Percentiles rank a stretch among this genome's conserved stretches.
These are phyloP conservation scores for Periglandula ipomoeae DNA, from an alignment of 2,329 filamentous ascomycete genomes.

Conservation along the genomic window DNA sequence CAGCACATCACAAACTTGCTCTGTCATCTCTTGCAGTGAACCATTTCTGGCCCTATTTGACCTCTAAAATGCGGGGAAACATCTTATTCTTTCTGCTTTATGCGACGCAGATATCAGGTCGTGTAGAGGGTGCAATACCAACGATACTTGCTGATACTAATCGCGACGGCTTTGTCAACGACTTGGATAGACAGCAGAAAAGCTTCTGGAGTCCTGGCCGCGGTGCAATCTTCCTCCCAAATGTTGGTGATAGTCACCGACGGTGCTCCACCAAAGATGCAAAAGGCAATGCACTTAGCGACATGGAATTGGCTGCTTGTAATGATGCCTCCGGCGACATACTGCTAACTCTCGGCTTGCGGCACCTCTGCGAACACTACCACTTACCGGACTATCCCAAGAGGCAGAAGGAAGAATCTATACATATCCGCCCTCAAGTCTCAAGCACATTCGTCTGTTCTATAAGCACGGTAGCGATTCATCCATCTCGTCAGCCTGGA, in stretches of 20 bases:
- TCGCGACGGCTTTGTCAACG: constrained; percentile 11
- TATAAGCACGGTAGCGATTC: background rate
- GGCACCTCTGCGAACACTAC: background rate
- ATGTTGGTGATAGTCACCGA: constrained; percentile 9
- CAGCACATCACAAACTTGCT: too few relatives aligned
- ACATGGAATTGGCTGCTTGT: background rate
- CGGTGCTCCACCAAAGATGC: constrained; percentile 5
- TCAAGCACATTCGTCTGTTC: background rate
- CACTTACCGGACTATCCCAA: background rate
- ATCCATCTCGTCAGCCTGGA: background rate
- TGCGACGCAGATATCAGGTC: too few relatives aligned
- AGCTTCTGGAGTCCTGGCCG: constrained; percentile 4
- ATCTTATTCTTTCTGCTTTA: too few relatives aligned
- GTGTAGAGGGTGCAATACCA: too few relatives aligned
- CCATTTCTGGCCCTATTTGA: too few relatives aligned
- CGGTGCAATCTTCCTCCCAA: constrained; percentile 13
- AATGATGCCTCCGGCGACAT: constrained; percentile 2
- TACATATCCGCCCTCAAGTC: background rate
- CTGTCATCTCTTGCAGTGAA: too few relatives aligned
- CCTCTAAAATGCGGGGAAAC: too few relatives aligned
- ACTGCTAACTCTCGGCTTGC: background rate
- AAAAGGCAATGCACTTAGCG: background rate
- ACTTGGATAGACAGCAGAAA: constrained; percentile 6
- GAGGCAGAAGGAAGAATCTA: background rate
- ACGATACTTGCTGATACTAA: constrained; percentile 12